Base-by-base conservation (phyloP, 2,329 filamentous ascomycete species). In the Microdochium paspali region DNA sequence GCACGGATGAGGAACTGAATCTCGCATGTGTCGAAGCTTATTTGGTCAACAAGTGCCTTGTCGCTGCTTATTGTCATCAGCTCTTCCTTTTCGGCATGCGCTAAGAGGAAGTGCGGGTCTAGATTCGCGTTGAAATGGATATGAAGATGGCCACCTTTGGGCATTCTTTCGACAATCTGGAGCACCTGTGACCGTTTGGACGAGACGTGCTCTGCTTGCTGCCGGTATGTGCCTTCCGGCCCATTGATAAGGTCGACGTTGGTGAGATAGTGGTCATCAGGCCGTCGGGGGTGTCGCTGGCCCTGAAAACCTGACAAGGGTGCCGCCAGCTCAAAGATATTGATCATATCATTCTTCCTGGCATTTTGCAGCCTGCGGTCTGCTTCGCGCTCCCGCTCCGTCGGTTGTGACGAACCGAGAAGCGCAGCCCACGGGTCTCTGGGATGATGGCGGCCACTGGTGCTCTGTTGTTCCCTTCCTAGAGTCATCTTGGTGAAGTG, bases 91-190 rank as follows among this genome's bases (percentile, higher is more conserved):
- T 69, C 76, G 53, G 68, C 77, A 54, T 70, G 69, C 23, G 68
- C 63, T 12, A 89, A 68, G 20, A 89, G 67, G 4, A 80, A 71
- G 2, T 69, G 61, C 10, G 84, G 82, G 13, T 71, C 67, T 4
- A 89, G 67, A 50, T 84, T 86, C n/a, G 85, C 76, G 60, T 89
- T 90, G 70, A 87, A 89, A 61, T 90, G 85, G 23, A 88, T 76
- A 61, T 90, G 85, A 23, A 89, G 68, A 58, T 89, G 82, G 1
- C 76, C 76, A 2, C 84, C 85, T 62, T 90, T 90, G 39, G 85
- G 85, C 69, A 86, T 76, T 48, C 62, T 58, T 26, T 66, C 67
- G 5, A 80, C 76, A 24, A 84, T 72, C 24, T 68, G 54, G 54
- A 81, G 79, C 13, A 89, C 58, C 40, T 67, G 62, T 9, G 84